Base-by-base conservation (phyloP, 345 rosid genomes). In the Eucalyptus virginea region DNA sequence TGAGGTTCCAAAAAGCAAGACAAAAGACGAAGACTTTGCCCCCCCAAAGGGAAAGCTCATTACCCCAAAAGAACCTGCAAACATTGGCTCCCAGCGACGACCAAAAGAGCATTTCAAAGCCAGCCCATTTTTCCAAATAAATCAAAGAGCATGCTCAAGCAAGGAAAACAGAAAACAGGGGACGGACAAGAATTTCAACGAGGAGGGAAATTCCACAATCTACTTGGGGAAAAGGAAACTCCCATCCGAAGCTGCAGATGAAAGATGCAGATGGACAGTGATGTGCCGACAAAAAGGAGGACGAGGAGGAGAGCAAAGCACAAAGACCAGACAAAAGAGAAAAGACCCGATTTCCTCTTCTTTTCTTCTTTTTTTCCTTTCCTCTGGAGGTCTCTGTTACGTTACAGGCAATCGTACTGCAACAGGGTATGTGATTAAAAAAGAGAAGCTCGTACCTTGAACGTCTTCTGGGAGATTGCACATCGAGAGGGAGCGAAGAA, bases 391-490 rank as follows among this genome's bases (percentile, higher is more conserved):
- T 11, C 47, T 23, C 85, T 40, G 85, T 77, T 77, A 11, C 85
- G 85, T 40, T 77, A 11, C 85, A 21, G 85, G 85, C 14, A 40
- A 77, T 40, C 85, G 85, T 77, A 77, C 85, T 11, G 47, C 26
- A 77, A 77, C 83, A 77, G 83, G 83, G 83, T 3, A 37, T 19
- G 83, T 37, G 83, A 77, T 37, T 37, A 21, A 21, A 77, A 77
- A 77, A 19, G 28, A 21, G 4, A 77, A 77, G 85, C 47, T 83
- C 88, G 87, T 91, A 94, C 95, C 96, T 94, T 92, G 91, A 92
- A 88, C 94, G 89, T 94, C 94, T 89, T 92, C 47, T 1, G 47
- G 90, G 93, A 90, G 92, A 93, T 94, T 92, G 92, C 89, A 89
- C 89, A 89, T 88, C 13, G 89, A 88, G 47, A 40, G 88, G 32